Conservation (phyloP, 768 basidiomycete genomes). For the Tulasnella calospora region DNA sequence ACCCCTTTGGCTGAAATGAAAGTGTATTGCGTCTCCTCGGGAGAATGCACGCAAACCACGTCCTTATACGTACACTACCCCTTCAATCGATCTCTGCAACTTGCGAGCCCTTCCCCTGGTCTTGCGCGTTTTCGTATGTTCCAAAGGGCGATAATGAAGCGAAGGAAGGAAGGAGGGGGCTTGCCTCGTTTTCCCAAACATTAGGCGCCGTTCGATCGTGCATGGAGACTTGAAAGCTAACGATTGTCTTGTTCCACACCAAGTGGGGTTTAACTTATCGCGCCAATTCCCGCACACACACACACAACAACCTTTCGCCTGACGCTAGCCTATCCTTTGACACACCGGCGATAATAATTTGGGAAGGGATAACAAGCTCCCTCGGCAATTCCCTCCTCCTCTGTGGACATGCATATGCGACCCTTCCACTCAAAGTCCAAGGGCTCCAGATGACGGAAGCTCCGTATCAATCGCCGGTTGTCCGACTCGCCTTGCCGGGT, state of each 20-base stretch:
- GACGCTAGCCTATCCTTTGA: constrained; percentile 3
- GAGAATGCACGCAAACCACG: not conserved
- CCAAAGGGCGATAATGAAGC: not conserved
- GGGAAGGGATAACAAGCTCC: not conserved
- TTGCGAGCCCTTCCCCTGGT: not conserved
- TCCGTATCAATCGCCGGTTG: constrained; percentile 9
- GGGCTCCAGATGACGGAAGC: constrained; percentile 2
- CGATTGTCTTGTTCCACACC: constrained; percentile 5
- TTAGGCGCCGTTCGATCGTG: not conserved
- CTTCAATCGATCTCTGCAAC: not conserved
- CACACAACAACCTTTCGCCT: not conserved
- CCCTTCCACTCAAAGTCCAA: not conserved
- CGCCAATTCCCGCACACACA: not conserved
- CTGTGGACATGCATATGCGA: not conserved
- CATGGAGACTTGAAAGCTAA: not conserved
- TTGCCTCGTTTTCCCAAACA: not conserved
- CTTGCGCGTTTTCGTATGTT: not conserved
- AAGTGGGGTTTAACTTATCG: not conserved
- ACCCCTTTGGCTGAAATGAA: constrained; percentile 7
- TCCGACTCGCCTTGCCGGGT: not conserved
- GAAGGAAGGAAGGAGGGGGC: not conserved
- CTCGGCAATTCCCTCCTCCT: not conserved
- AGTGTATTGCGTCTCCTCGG: not conserved
- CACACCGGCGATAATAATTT: not conserved
- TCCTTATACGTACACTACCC: not conserved